Conservation (phyloP, 208 protist genomes). For the Trypanosoma vivax region DNA sequence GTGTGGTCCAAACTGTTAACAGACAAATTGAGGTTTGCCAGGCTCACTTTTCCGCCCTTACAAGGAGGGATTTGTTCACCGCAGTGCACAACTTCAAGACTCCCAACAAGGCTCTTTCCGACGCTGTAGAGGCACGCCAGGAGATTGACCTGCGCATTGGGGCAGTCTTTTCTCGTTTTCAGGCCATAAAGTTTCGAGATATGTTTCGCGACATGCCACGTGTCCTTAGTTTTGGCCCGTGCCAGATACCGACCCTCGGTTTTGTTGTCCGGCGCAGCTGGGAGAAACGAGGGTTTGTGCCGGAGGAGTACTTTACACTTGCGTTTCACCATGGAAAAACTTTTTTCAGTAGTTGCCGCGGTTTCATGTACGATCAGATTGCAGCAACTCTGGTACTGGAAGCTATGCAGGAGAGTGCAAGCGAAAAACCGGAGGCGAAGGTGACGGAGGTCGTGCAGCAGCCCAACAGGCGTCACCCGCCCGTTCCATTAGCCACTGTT, state of each 20-base stretch:
- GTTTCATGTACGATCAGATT: constrained; percentile 63
- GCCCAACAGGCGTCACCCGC: constrained; percentile 58
- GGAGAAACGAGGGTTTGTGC: constrained; percentile 78
- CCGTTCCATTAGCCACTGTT: constrained; percentile 97
- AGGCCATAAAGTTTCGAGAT: constrained; percentile 77
- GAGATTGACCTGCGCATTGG: constrained; percentile 96
- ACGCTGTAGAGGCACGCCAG: constrained; percentile 92
- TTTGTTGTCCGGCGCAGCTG: constrained; percentile 90
- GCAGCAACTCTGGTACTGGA: constrained; percentile 65
- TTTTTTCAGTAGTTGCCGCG: constrained; percentile 56
- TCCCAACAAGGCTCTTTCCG: constrained; percentile 84
- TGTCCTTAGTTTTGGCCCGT: constrained; percentile 92
- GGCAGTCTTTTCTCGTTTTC: constrained; percentile 93
- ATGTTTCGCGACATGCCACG: constrained; percentile 58
- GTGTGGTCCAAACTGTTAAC: constrained; percentile 49
- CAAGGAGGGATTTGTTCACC: constrained; percentile 67
- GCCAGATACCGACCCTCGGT: constrained; percentile 94
- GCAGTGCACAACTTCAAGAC: constrained; percentile 75
- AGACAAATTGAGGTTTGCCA: constrained; percentile 52
- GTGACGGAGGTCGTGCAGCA: constrained; percentile 75
- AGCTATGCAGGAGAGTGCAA: constrained; percentile 51
- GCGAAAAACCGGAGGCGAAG: constrained; percentile 26
- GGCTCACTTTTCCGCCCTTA: constrained; percentile 91
- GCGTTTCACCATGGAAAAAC: constrained; percentile 47
- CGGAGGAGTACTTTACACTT: constrained; percentile 70